phyloP scores from a whole-genome alignment of 2,329 filamentous ascomycete species.

The Cladophialophora exuberans region DNA sequence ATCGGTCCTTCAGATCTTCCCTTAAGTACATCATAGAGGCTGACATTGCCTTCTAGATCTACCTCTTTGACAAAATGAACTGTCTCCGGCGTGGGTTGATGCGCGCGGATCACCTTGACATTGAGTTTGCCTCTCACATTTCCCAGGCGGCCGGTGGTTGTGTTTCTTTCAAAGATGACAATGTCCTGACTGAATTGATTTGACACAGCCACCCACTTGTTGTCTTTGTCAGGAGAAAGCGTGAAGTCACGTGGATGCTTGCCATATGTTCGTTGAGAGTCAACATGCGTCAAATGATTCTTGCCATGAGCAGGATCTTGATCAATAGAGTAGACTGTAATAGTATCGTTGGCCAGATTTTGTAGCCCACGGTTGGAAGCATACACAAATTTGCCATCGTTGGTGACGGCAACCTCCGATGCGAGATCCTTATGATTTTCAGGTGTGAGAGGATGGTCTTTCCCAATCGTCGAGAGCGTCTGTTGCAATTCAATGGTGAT shows the following conservation, averaged over 20 bases:
- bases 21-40: neutral
- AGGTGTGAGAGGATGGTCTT: conserved; percentile 6
- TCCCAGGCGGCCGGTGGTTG: conserved; percentile 4
- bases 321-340: conserved; percentile 16
- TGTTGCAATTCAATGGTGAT: conserved; percentile 13
- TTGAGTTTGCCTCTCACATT: conserved; percentile 14
- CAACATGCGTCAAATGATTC: conserved; percentile 10
- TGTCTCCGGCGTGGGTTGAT: conserved; percentile 7
- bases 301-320: conserved; percentile 10
- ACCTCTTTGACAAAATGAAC: conserved; percentile 4
- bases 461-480: conserved; percentile 8
- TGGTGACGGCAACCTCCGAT: conserved; percentile 16
- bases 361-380: conserved; percentile 20
- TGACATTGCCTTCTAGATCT: neutral
- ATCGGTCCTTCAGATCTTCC: conserved; percentile 11
- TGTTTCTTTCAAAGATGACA: conserved; percentile 16
- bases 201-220: conserved; percentile 15
- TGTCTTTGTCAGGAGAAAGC: conserved; percentile 14
- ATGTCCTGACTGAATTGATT: conserved; percentile 18
- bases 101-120: neutral
- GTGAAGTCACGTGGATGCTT: conserved; percentile 18
- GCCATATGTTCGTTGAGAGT: conserved; percentile 1
- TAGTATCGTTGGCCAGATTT: conserved; percentile 9
- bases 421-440: conserved; percentile 13
- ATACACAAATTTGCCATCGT: conserved; percentile 22